phyloP scores from a whole-genome alignment of 2,329 filamentous ascomycete species.

The Lasiodiplodia gonubiensis region DNA sequence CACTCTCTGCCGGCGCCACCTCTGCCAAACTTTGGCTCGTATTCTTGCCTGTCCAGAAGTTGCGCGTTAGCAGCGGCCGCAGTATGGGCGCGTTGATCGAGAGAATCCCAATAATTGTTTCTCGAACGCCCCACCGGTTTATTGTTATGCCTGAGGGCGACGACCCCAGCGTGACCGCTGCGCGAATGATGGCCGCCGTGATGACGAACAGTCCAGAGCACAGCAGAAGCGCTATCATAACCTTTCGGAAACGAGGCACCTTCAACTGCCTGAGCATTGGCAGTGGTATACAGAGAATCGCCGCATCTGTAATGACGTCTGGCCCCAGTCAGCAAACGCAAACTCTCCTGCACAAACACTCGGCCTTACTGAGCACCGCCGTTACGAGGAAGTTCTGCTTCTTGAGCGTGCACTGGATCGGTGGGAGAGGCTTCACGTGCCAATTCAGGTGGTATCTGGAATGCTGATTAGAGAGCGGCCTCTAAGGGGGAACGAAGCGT shows the following conservation, averaged over 20 bases:
- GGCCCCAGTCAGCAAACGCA: not conserved
- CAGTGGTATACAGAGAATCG: conserved; percentile 42
- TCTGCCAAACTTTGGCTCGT: not conserved
- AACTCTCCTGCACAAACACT: not conserved
- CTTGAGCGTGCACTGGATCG: conserved; percentile 38
- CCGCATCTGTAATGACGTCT: conserved; percentile 42
- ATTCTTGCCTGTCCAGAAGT: conserved; percentile 37
- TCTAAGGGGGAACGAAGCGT: not conserved
- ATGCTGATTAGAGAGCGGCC: not conserved
- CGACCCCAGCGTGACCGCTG: conserved; percentile 39
- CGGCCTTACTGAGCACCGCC: conserved; percentile 35
- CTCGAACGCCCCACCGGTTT: conserved; percentile 47
- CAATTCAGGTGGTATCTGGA: conserved; percentile 36
- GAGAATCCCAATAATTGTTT: conserved; percentile 46
- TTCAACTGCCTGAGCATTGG: conserved; percentile 44
- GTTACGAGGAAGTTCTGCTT: conserved; percentile 40
- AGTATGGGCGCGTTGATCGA: conserved; percentile 47
- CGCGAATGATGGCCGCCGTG: conserved; percentile 43
- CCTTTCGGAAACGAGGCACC: conserved; percentile 40
- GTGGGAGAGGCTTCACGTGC: conserved; percentile 39
- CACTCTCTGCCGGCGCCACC: not conserved
- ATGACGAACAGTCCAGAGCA: conserved; percentile 47
- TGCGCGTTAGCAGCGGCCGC: conserved; percentile 37
- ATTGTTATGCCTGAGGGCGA: conserved; percentile 42
- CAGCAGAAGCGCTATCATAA: conserved; percentile 42